These are phyloP conservation scores for Populus hybrid DNA, from an alignment of 441 rosid genomes.

Conservation along the genomic window DNA sequence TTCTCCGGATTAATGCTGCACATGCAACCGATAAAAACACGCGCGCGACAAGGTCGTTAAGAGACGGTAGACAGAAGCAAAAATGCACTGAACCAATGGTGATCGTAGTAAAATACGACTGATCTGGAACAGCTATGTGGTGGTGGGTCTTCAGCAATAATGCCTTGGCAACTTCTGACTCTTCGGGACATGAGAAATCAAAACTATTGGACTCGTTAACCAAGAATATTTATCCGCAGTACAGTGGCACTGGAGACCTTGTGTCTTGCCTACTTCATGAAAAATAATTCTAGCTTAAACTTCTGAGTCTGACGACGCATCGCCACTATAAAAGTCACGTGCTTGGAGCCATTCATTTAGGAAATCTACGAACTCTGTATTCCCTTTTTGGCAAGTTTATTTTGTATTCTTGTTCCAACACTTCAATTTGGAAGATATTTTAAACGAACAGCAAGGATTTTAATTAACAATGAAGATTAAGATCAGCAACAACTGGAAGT, in stretches of 20 bases:
- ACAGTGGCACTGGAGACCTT: background rate
- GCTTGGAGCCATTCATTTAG: too few relatives aligned
- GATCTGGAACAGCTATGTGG: background rate
- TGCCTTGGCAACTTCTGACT: background rate
- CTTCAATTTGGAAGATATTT: background rate
- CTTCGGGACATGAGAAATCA: background rate
- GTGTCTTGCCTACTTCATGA: background rate
- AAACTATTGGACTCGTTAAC: background rate
- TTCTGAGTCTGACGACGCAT: background rate
- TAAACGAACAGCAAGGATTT: background rate
- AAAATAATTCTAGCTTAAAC: too few relatives aligned
- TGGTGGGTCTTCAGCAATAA: background rate
- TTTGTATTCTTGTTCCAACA: background rate
- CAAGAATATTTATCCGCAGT: background rate
- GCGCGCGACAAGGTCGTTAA: background rate
- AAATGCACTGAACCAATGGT: background rate
- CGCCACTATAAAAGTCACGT: background rate
- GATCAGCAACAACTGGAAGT: background rate
- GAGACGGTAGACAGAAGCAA: background rate
- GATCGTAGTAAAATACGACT: background rate
- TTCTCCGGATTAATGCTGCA: background rate
- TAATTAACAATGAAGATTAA: background rate
- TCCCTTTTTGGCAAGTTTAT: background rate
- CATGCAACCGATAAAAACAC: too few relatives aligned
- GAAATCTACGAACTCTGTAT: background rate